These are phyloP conservation scores for Fusarium sp. DNA, from an alignment of 2,329 filamentous ascomycete species.

Conservation along the genomic window DNA sequence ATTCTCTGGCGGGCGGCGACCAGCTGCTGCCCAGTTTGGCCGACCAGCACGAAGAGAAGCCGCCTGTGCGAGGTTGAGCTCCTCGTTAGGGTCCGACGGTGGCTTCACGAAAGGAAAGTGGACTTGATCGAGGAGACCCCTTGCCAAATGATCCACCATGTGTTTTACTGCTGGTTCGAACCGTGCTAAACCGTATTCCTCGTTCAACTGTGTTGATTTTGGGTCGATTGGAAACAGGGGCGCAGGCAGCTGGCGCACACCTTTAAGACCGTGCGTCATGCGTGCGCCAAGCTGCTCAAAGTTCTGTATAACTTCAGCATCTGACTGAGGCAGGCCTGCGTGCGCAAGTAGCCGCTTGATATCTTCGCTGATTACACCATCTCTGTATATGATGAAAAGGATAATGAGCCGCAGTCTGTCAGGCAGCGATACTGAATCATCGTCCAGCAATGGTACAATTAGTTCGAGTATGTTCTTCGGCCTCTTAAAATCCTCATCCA, in stretches of 20 bases:
- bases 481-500: slow-evolving; percentile 93
- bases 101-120: slow-evolving; percentile 81
- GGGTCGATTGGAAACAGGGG: slow-evolving; percentile 80
- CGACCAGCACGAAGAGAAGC: slow-evolving; percentile 90
- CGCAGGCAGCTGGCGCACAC: slow-evolving; percentile 73
- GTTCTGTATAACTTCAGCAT: slow-evolving; percentile 80
- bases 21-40: slow-evolving; percentile 92
- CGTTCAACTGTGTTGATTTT: slow-evolving; percentile 67
- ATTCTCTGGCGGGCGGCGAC: slow-evolving; percentile 79
- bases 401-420: slow-evolving; percentile 89
- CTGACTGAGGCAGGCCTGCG: slow-evolving; percentile 79
- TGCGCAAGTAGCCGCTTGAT: slow-evolving; percentile 87
- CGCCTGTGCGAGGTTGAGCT: slow-evolving; percentile 68
- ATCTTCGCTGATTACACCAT: slow-evolving; percentile 87
- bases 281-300: slow-evolving; percentile 85
- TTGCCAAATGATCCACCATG: slow-evolving; percentile 82
- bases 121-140: slow-evolving; percentile 74
- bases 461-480: slow-evolving; percentile 90
- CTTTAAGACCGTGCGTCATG: slow-evolving; percentile 78
- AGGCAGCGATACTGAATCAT: slow-evolving; percentile 76
- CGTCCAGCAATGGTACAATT: slow-evolving; percentile 88
- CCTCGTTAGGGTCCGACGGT: slow-evolving; percentile 72
- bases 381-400: slow-evolving; percentile 86
- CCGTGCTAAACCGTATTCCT: slow-evolving; percentile 88
- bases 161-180: slow-evolving; percentile 85